phyloP scores from a whole-genome alignment of 495 filamentous ascomycete species.

The Clohesyomyces aquaticus region DNA sequence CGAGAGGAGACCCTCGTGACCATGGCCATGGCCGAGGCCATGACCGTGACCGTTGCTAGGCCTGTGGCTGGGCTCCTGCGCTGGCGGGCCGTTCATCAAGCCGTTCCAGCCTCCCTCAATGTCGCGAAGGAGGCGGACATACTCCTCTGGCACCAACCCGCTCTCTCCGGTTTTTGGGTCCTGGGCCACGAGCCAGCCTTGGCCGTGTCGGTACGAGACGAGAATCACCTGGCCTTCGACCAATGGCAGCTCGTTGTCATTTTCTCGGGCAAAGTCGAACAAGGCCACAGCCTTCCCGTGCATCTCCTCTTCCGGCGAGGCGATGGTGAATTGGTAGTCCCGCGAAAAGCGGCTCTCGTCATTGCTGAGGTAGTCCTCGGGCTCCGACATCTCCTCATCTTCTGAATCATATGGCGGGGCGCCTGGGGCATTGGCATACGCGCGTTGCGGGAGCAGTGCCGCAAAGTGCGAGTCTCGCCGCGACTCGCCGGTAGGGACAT shows the following conservation, averaged over 20 bases:
- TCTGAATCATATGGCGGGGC: conserved; percentile 45
- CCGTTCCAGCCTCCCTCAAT: conserved; percentile 69
- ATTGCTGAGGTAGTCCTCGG: conserved; percentile 55
- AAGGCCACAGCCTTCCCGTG: conserved; percentile 94
- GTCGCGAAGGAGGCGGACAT: conserved; percentile 89
- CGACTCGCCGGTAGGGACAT: conserved; percentile 50
- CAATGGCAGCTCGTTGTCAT: conserved; percentile 92
- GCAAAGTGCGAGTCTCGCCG: conserved; percentile 54
- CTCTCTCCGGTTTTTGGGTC: conserved; percentile 90
- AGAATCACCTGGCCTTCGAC: conserved; percentile 95
- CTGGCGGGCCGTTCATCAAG: conserved; percentile 32
- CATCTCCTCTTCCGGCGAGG: conserved; percentile 95
- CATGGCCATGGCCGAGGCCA: conserved; percentile 6
- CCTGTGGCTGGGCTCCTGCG: not conserved
- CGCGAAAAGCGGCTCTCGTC: conserved; percentile 76
- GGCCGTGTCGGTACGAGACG: conserved; percentile 92
- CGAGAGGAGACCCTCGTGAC: conserved; percentile 31
- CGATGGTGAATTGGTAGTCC: conserved; percentile 94
- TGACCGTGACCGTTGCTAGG: conserved; percentile 3
- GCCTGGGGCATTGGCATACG: conserved; percentile 57
- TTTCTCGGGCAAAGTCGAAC: conserved; percentile 92
- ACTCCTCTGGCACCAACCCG: conserved; percentile 94
- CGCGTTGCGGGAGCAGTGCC: conserved; percentile 53
- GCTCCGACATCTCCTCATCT: conserved; percentile 42
- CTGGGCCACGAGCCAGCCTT: conserved; percentile 96